Evolutionary conservation across 495 filamentous ascomycete species (phyloP), one percentile per base, ranked within the genome.

Genomic region (Trichoderma gamsii): DNA sequence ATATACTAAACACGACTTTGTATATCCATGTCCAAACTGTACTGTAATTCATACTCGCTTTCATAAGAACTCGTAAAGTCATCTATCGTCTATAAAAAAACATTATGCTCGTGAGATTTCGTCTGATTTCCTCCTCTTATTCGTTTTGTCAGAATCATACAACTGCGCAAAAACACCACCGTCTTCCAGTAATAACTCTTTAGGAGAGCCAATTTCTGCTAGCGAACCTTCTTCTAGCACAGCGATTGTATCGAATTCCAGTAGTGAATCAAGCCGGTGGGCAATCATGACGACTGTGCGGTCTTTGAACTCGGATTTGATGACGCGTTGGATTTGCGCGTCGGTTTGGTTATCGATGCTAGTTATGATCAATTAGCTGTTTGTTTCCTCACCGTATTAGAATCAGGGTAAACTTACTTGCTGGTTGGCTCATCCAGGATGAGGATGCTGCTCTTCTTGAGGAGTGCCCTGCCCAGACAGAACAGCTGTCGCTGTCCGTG

Each of bases 271-370:
- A 32, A 88, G 78, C 38, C 82, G 79, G 71, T 88, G 85, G 0
- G 85, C 84, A 7, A 88, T 80, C 0, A 83, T 78, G 63, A 88
- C 72, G 69, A 88, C 79, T 43, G 85, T 88, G 70, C 81, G 79
- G 21, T 75, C 73, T 46, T 72, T 69, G 73, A 87, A 87, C 67
- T 84, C 81, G 67, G 83, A 77, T 5, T 82, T 78, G 65, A 88
- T 84, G 59, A 87, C 76, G 23, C 77, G 74, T 70, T 86, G 83
- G 77, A 88, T 86, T 52, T 85, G 73, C 52, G 78, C 79, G 70
- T 87, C 86, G 29, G 84, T 86, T 69, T 82, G 77, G 51, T 74
- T 73, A 72, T 88, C 86, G 67, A 87, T 77, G 67, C 75, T 73
- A 44, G 49, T 67, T 6, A 21, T 29, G 9, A 6, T 21, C 7